A percentile compares a stretch with the other conserved stretches of the same genome.
phyloP scores from a whole-genome alignment of 2,329 filamentous ascomycete genomes.

The Trichoderma citrinoviride region DNA sequence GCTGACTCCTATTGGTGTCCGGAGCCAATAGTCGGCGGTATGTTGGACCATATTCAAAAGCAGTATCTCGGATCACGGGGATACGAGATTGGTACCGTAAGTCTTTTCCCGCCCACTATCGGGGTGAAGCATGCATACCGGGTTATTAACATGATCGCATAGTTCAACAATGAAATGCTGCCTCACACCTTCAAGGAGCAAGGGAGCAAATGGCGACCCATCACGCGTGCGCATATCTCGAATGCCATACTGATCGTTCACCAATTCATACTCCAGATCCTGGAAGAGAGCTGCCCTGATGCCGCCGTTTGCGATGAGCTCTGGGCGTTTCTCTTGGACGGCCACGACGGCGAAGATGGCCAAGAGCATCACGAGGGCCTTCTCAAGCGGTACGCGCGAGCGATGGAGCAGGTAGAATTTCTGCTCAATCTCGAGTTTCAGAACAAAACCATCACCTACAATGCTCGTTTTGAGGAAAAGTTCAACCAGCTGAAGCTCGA shows the following conservation, averaged over 20 bases:
- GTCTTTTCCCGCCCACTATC: no score
- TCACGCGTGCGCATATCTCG: conserved; percentile 50
- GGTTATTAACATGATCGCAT: conserved; percentile 21
- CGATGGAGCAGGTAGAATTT: conserved; percentile 49
- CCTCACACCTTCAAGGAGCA: conserved; percentile 51
- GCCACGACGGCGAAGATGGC: not conserved
- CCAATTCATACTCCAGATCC: conserved; percentile 45
- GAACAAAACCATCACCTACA: conserved; percentile 29
- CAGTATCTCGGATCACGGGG: conserved; percentile 43
- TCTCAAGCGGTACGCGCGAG: conserved; percentile 43
- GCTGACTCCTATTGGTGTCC: conserved; percentile 25
- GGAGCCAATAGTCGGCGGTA: conserved; percentile 28
- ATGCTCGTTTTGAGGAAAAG: conserved; percentile 22
- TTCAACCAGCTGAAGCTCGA: conserved; percentile 25
- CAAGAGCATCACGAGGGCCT: conserved; percentile 48
- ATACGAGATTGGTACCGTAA: conserved; percentile 53
- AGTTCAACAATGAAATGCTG: conserved; percentile 44
- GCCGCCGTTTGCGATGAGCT: conserved; percentile 42
- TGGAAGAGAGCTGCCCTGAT: conserved; percentile 47
- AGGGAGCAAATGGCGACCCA: conserved; percentile 49
- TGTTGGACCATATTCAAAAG: conserved; percentile 41
- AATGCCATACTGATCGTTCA: conserved; percentile 53
- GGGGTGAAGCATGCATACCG: no score
- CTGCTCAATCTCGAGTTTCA: conserved; percentile 41
- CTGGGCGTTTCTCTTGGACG: conserved; percentile 39